Base-by-base conservation (phyloP, 2,329 filamentous ascomycete genomes). In the Leptographium radiaticola region DNA sequence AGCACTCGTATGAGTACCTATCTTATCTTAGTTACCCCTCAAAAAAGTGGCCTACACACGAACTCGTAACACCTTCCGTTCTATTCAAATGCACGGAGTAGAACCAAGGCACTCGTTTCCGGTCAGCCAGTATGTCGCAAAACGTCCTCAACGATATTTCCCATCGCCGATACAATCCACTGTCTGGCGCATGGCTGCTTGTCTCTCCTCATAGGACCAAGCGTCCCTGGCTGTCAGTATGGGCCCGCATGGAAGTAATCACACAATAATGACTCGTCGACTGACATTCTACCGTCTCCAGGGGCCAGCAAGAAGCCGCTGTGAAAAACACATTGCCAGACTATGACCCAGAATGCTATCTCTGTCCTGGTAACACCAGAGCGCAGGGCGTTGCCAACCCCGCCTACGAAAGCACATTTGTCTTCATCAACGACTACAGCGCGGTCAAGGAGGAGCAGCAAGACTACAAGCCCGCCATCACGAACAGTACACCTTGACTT, bases 401-500 rank as follows among this genome's bases (percentile, higher is more conserved):
- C 1, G 75, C 86, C 53, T 98, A 97, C 66, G 77, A 86, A 52
- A 81, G 81, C 63, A 95, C 89, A 0, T 97, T 94, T 66, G 85
- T 91, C 42, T 98, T 98, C 64, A 86, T 97, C 61, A 98, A 98
- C 64, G 93, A 98, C 68, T 98, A 93, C 70, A 94, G 89, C 63
- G 93, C 93, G 2, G 91, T 98, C 51, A 96, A 95, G 71, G 90
- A 96, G 70, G 77, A 87, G 58, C 93, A 98, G 68, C 83, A 84
- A 34, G 83, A 87, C 49, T 98, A 97, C 68, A 65, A 67, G 39
- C 68, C 69, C 2, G 66, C 70, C 5, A n/a, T 11, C 6, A n/a
- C 16, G 1, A 46, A 53, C 13, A 51, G 55, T 48, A 45, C 8
- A 46, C 11, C 25, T 25, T 25, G 25, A 25, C 25, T 25, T 25